phyloP scores from a whole-genome alignment of 495 filamentous ascomycete species.

The Thermothielavioides terrestris region DNA sequence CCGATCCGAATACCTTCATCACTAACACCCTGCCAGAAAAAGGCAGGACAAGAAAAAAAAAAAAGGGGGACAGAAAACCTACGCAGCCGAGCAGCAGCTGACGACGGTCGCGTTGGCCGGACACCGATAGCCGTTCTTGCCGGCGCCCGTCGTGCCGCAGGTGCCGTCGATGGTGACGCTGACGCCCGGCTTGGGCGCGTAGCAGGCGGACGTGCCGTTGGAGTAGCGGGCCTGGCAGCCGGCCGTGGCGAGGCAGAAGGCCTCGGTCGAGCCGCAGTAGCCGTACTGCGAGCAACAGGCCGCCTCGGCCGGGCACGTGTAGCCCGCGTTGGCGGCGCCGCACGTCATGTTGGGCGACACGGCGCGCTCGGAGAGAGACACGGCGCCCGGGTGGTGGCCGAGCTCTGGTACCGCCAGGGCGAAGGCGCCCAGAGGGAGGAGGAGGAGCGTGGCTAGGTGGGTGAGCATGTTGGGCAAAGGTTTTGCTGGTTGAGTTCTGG shows the following conservation, averaged over 20 bases:
- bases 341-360: constrained; percentile 31
- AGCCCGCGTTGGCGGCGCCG: constrained; percentile 24
- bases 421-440: background rate
- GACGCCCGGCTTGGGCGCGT: constrained; percentile 20
- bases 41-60: background rate
- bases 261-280: constrained; percentile 30
- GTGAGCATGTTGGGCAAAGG: background rate
- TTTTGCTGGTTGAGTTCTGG: background rate
- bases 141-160: constrained; percentile 23
- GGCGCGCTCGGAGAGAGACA: background rate
- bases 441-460: background rate
- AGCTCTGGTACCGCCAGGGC: background rate
- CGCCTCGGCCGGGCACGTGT: constrained; percentile 26
- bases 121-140: constrained; percentile 28
- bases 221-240: constrained; percentile 30
- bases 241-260: constrained; percentile 26
- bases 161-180: constrained; percentile 28
- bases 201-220: constrained; percentile 24
- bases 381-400: too few species aligned
- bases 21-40: background rate
- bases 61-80: constrained; percentile 1
- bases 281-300: constrained; percentile 31
- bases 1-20: too few species aligned
- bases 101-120: constrained; percentile 11
- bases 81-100: constrained; percentile 29